These are phyloP conservation scores for Phialocephala subalpina DNA, from an alignment of 2,329 filamentous ascomycete genomes.

Conservation along the genomic window DNA sequence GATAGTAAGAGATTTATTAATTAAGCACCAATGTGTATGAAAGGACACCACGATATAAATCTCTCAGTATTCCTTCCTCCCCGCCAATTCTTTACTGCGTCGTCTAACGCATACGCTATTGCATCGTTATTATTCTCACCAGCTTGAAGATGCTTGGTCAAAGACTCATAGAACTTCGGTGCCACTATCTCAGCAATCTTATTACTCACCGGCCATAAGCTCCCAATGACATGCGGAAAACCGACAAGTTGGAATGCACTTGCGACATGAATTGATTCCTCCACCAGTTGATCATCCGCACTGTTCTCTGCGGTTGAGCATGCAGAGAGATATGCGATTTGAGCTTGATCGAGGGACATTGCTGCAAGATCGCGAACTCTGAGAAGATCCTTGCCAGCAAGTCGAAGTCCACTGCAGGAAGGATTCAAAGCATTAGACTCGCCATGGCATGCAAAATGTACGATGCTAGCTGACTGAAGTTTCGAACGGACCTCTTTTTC, in stretches of 20 bases:
- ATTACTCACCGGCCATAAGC: slow-evolving; percentile 9
- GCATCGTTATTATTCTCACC: not conserved
- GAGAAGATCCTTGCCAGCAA: not conserved
- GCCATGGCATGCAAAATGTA: slow-evolving; percentile 10
- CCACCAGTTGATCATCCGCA: not conserved
- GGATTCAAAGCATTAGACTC: not conserved
- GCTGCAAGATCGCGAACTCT: not conserved
- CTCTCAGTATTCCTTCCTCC: not conserved
- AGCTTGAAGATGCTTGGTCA: not conserved
- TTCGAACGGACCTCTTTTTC: not conserved
- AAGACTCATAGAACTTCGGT: not conserved
- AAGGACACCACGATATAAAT: too few relatives aligned
- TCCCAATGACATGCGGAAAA: slow-evolving; percentile 22
- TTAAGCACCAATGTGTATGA: too few relatives aligned
- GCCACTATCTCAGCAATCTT: not conserved
- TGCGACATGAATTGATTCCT: slow-evolving; percentile 15
- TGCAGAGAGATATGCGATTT: slow-evolving; percentile 18
- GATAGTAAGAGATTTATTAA: too few relatives aligned
- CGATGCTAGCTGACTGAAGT: not conserved
- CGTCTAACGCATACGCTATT: not conserved
- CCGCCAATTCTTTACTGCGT: not conserved
- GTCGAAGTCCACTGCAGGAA: not conserved
- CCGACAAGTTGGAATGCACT: slow-evolving; percentile 15
- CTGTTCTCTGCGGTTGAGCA: slow-evolving; percentile 19
- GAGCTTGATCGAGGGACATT: not conserved